Conservation (phyloP, 2,329 filamentous ascomycete species). For the Atkinsonella hypoxylon region DNA sequence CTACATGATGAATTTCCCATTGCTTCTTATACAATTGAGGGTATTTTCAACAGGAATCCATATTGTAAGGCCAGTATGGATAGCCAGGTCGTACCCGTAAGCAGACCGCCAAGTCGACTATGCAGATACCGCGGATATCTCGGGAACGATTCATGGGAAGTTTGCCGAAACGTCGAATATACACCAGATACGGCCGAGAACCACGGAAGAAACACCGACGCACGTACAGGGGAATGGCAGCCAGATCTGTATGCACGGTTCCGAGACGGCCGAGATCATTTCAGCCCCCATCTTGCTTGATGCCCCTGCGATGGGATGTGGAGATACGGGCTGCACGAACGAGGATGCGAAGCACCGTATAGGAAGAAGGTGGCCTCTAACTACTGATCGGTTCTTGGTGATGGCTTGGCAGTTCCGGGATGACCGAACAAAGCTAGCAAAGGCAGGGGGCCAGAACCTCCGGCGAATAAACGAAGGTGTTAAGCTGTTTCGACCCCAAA, state of each 20-base stretch:
- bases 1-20: too few relatives aligned
- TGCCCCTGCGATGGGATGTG: not conserved
- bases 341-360: not conserved
- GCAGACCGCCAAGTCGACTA: not conserved
- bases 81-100: not conserved
- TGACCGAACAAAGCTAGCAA: not conserved
- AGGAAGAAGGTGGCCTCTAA: not conserved
- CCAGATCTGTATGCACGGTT: not conserved
- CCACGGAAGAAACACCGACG: not conserved
- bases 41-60: too few relatives aligned
- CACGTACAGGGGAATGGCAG: not conserved
- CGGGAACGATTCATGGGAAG: not conserved
- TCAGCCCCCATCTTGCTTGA: not conserved
- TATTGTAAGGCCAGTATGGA: too few relatives aligned
- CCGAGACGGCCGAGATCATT: not conserved
- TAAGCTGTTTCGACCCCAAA: not conserved
- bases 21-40: too few relatives aligned
- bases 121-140: too few relatives aligned
- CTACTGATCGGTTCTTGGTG: not conserved
- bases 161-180: not conserved
- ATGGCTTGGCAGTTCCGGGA: not conserved
- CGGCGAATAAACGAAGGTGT: not conserved
- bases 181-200: not conserved
- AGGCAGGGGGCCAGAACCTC: not conserved
- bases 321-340: not conserved